These are phyloP conservation scores for Tolypocladium tropicale DNA, from an alignment of 2,329 filamentous ascomycete species.

Conservation along the genomic window DNA sequence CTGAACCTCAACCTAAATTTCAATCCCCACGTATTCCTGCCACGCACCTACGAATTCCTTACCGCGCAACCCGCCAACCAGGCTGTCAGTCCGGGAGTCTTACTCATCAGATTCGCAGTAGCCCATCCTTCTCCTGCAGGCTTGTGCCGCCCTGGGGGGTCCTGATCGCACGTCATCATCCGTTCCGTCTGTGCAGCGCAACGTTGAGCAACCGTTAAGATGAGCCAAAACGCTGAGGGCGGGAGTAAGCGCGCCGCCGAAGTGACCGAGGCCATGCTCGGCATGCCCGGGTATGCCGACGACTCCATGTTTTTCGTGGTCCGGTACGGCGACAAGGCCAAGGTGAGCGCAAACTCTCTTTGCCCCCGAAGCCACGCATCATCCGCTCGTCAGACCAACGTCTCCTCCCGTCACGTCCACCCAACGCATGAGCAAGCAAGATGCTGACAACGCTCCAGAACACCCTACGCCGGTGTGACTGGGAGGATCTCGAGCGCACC, in stretches of 20 bases:
- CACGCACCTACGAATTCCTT: neutral
- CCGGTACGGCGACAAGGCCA: slow-evolving; percentile 12
- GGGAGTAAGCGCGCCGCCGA: slow-evolving; percentile 16
- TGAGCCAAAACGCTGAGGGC: neutral
- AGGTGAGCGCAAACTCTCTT: slow-evolving; percentile 9
- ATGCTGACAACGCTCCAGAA: slow-evolving; percentile 4
- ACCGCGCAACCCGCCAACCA: neutral
- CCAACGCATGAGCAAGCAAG: neutral
- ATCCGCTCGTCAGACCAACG: neutral
- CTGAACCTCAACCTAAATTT: neutral
- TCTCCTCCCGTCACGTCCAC: neutral
- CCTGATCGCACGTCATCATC: neutral
- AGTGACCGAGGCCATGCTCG: slow-evolving; percentile 14
- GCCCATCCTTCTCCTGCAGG: neutral
- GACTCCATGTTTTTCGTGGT: slow-evolving; percentile 19
- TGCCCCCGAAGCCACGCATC: neutral
- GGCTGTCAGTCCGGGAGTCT: neutral
- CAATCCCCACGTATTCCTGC: no score
- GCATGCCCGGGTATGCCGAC: slow-evolving; percentile 16
- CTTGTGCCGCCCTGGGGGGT: neutral
- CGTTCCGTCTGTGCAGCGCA: no score
- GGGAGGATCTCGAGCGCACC: slow-evolving; percentile 11
- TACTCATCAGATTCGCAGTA: neutral
- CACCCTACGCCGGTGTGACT: slow-evolving; percentile 14
- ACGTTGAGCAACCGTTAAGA: neutral